Evolutionary conservation across 2,329 filamentous ascomycete species (phyloP), one percentile per base, ranked within the genome.

Genomic region (Beauveria medogensis): DNA sequence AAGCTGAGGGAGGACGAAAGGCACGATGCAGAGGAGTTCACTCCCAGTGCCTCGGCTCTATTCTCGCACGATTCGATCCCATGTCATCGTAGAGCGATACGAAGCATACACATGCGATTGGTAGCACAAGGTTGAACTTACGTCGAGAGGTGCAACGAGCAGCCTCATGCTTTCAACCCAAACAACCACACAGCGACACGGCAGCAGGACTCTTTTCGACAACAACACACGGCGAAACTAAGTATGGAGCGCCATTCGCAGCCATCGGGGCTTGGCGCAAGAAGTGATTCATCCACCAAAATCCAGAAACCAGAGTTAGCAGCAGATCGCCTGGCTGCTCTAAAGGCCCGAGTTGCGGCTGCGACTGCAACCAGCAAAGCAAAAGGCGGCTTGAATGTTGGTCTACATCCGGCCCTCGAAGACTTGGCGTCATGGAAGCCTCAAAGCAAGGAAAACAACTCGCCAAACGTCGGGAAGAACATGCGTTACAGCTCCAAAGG

Each of bases 291-390:
- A 47, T 72, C 78, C 5, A 81, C 80, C 26, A 77, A 82, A 63
- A 74, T 86, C 37, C 79, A 83, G 69, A 80, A 85, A 67, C 68
- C 80, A 52, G 77, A 84, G 65, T 80, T 82, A 20, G 78, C 83
- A 64, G 80, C 87, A 69, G 80, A 91, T 73, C 80, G 84, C 65
- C 79, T 93, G 65, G 91, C 90, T 53, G 87, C 89, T 48, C 82
- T 95, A 70, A 92, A 89, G 73, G 90, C 90, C 26, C 83, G 90
- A 67, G 88, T 94, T 14, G 88, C 89, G 53, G 89, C 89, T 55
- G 89, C 90, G 58, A 88, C 90, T 52, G 83, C 78, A 64, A 76
- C 77, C 22, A 81, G 74, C 64, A 88, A 79, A 65, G 77, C 79
- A 10, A 82, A 80, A 65, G 89, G 89, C 62, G 89, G 89, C 22